Conservation (phyloP, 257 asterid species). For the Oldenlandia corymbosa region DNA sequence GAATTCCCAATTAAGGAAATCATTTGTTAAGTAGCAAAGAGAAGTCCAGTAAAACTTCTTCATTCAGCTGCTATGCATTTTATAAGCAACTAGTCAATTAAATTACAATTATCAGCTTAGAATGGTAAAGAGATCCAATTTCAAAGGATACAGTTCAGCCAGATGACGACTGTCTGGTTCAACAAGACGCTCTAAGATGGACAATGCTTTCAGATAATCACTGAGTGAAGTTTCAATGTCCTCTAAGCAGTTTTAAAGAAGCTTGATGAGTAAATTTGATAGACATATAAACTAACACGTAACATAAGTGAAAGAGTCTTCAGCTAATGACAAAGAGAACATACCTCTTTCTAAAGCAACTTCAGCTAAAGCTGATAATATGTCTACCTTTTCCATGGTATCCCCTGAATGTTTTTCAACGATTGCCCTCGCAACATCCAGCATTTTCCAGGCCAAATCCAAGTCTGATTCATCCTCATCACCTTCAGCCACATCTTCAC, state of each 20-base stretch:
- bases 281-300: neutral
- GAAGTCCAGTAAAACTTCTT: neutral
- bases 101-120: neutral
- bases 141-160: constrained; percentile 90
- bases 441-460: constrained; percentile 98
- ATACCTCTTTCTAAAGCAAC: constrained; percentile 96
- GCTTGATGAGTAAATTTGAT: neutral
- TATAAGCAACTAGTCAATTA: neutral
- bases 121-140: neutral
- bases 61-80: neutral
- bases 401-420: constrained; percentile 71
- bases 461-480: constrained; percentile 97
- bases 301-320: neutral
- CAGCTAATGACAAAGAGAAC: constrained; percentile 11
- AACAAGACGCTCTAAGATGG: constrained; percentile 74
- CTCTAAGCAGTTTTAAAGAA: constrained; percentile 43
- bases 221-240: constrained; percentile 90
- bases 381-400: constrained; percentile 87
- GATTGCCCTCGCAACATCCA: constrained; percentile 92
- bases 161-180: constrained; percentile 86
- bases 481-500: constrained; percentile 68
- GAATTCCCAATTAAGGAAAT: constrained; percentile 39
- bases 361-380: constrained; percentile 89
- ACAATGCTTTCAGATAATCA: constrained; percentile 86
- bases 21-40: constrained; percentile 10